Conservation (phyloP, 2,329 filamentous ascomycete genomes). For the Colletotrichum plurivorum region DNA sequence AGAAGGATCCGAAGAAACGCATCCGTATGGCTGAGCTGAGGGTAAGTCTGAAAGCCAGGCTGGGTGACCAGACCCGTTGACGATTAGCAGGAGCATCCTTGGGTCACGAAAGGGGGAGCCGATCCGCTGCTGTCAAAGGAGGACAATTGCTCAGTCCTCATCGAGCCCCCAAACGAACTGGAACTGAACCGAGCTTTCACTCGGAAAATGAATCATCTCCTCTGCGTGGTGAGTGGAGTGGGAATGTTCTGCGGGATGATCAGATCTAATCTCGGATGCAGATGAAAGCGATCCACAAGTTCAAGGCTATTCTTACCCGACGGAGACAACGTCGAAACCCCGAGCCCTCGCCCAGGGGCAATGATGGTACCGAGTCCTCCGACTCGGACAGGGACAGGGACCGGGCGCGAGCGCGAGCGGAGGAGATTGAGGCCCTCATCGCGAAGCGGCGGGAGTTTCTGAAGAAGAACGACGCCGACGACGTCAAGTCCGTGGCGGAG, state of each 20-base stretch:
- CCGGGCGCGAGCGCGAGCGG: slow-evolving; percentile 57
- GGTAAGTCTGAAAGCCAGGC: slow-evolving; percentile 65
- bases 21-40: slow-evolving; percentile 87
- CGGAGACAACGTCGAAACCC: slow-evolving; percentile 39
- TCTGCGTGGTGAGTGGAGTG: slow-evolving; percentile 78
- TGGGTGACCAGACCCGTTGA: not conserved
- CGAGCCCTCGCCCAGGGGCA: slow-evolving; percentile 20
- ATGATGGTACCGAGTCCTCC: slow-evolving; percentile 33
- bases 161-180: slow-evolving; percentile 89
- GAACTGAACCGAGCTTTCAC: slow-evolving; percentile 95
- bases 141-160: slow-evolving; percentile 86
- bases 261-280: slow-evolving; percentile 50
- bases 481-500: slow-evolving; percentile 73
- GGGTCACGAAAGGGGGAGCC: slow-evolving; percentile 86
- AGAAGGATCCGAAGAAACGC: slow-evolving; percentile 87
- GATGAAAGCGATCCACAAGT: slow-evolving; percentile 93
- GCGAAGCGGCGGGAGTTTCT: slow-evolving; percentile 61
- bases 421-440: slow-evolving; percentile 65
- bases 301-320: slow-evolving; percentile 79
- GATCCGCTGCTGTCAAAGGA: slow-evolving; percentile 85
- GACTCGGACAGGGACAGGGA: slow-evolving; percentile 50
- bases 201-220: slow-evolving; percentile 85
- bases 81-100: slow-evolving; percentile 81
- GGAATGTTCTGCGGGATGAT: not conserved
- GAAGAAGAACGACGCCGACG: slow-evolving; percentile 57